Evolutionary conservation across 2,329 filamentous ascomycete species (phyloP), one percentile per base, ranked within the genome.

Genomic region (Aureobasidium sp.): DNA sequence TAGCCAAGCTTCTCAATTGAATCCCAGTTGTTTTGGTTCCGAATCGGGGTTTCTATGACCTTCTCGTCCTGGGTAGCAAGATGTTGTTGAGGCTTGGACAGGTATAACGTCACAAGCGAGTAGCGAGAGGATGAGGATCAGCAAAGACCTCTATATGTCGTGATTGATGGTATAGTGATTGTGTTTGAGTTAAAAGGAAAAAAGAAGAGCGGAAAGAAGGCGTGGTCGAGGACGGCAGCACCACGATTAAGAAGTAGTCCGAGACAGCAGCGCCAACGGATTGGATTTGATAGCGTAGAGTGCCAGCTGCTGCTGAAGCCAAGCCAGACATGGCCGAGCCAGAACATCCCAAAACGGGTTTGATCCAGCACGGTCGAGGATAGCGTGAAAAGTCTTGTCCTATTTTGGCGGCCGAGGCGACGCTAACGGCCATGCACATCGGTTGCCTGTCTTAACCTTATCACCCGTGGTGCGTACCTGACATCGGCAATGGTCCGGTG

Each of bases 261-360:
- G 24, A 9, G 46, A 50, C 17, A 9, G 17, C 32, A 59, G 36
- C 57, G 57, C 57, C 57, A 60, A 60, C 46, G 37, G 39, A 60
- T 46, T 60, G 46, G 44, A 60, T 60, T 60, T 50, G 57, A 60
- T 60, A 60, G 57, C 43, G 57, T 59, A 48, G 29, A 48, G 13
- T 3, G 43, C 43, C 46, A 60, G 46, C 44, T 51, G 57, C 46
- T 34, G 46, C 46, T 60, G 34, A 47, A 17, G 44, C 44, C 44
- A 60, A 50, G 46, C 55, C 55, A 59, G 43, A 50, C 57, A 50
- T 34, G 55, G 12, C 36, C 46, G 46, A 60, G 44, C 57, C 57
- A 60, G 57, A 60, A 60, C 57, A 26, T 60, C 46, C 46, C 57
- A 60, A 60, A 60, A 60, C 57, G 57, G 57, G 20, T 51, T 60